Conservation (phyloP, 2,329 filamentous ascomycete genomes). For the Hyphodiscus sp. region DNA sequence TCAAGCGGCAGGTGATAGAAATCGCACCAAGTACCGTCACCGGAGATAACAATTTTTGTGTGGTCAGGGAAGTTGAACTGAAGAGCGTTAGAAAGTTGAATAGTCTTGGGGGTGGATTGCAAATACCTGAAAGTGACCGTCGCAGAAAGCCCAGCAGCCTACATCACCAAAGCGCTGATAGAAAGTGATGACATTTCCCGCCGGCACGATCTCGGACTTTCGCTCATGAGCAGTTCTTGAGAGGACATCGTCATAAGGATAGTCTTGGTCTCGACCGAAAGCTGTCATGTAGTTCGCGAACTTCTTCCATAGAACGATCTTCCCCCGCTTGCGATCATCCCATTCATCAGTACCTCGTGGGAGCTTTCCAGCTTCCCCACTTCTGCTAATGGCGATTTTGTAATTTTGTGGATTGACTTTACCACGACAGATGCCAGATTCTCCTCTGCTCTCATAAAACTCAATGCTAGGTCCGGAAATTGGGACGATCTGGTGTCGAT, state of each 20-base stretch:
- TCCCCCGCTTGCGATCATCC: slow-evolving; percentile 59
- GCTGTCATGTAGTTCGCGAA: slow-evolving; percentile 70
- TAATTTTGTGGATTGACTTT: slow-evolving; percentile 59
- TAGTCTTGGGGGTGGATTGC: background rate
- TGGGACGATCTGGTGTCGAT: slow-evolving; percentile 56
- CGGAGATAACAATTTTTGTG: slow-evolving; percentile 74
- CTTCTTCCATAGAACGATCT: slow-evolving; percentile 64
- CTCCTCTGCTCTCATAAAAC: slow-evolving; percentile 67
- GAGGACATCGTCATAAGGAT: slow-evolving; percentile 41
- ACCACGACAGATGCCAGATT: slow-evolving; percentile 56
- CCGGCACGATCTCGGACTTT: slow-evolving; percentile 33
- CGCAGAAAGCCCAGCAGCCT: slow-evolving; percentile 73
- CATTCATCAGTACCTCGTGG: slow-evolving; percentile 56
- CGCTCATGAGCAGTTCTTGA: slow-evolving; percentile 14
- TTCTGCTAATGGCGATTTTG: slow-evolving; percentile 46
- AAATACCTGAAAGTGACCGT: slow-evolving; percentile 68
- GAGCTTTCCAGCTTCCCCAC: slow-evolving; percentile 56
- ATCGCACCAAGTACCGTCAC: slow-evolving; percentile 68
- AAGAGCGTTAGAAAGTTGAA: slow-evolving; percentile 12
- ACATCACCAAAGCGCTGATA: slow-evolving; percentile 78
- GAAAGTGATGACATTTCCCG: slow-evolving; percentile 61
- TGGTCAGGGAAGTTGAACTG: slow-evolving; percentile 86
- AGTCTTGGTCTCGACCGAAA: slow-evolving; percentile 65
- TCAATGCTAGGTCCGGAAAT: slow-evolving; percentile 56
- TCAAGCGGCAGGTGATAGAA: slow-evolving; percentile 72